Evolutionary conservation across 495 filamentous ascomycete species (phyloP).

Genomic region (Trichoderma reesei): DNA sequence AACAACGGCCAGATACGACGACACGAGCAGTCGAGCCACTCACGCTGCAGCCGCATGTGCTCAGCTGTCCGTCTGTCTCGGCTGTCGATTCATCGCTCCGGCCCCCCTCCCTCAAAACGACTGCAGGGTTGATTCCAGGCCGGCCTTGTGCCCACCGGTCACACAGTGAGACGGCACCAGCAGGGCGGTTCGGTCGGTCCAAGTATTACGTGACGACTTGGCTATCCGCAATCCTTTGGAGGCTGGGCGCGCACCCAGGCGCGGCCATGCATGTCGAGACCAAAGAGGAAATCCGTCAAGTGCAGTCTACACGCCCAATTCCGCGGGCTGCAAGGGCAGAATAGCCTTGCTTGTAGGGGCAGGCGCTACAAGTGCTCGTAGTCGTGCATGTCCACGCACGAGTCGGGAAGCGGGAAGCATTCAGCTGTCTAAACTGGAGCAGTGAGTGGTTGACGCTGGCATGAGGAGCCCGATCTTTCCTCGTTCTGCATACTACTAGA

Average conservation of each 20-base stretch:
- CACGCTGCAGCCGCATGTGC: too few relatives aligned
- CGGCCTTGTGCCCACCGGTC: too few relatives aligned
- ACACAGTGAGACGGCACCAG: neutral
- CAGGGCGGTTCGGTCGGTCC: neutral
- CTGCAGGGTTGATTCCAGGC: too few relatives aligned
- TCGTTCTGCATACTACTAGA: neutral
- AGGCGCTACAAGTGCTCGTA: neutral
- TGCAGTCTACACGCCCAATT: neutral
- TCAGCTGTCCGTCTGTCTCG: too few relatives aligned
- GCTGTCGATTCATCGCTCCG: too few relatives aligned
- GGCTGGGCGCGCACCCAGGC: neutral
- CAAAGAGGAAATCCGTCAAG: conserved; percentile 1
- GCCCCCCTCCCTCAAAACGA: too few relatives aligned
- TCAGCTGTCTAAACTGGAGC: neutral
- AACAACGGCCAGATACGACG: too few relatives aligned
- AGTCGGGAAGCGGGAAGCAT: neutral
- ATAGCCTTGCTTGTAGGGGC: neutral
- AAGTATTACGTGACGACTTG: neutral
- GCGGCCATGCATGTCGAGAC: neutral
- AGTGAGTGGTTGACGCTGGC: neutral
- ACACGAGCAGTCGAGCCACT: too few relatives aligned
- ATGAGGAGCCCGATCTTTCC: neutral
- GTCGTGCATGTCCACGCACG: neutral
- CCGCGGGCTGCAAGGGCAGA: neutral
- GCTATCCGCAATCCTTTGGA: neutral